Conservation (phyloP, 441 rosid genomes). For the Aleurites moluccanus region DNA sequence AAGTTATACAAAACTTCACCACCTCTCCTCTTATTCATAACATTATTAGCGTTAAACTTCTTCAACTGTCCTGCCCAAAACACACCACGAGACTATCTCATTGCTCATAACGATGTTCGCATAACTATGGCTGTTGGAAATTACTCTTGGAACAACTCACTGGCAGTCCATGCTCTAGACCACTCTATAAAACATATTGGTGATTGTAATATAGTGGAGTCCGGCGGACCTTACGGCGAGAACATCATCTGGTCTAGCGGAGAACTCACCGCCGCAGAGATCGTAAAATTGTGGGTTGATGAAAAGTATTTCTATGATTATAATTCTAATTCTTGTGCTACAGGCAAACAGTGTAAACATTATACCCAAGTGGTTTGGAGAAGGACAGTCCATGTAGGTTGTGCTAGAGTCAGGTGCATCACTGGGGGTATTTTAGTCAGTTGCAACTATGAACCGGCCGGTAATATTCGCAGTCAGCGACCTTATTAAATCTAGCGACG, state of each 20-base stretch:
- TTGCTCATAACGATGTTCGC: conserved; percentile 53
- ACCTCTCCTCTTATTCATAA: not conserved
- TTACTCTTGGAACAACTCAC: conserved; percentile 40
- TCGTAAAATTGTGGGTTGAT: conserved; percentile 46
- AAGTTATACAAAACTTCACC: not conserved
- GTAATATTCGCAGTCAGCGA: conserved; percentile 62
- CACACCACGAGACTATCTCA: conserved; percentile 46
- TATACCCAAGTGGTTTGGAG: conserved; percentile 62
- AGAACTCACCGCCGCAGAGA: conserved; percentile 32
- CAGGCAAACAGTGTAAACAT: conserved; percentile 38
- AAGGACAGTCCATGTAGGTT: conserved; percentile 40
- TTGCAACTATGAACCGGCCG: conserved; percentile 77
- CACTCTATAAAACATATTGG: not conserved
- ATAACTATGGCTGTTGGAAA: conserved; percentile 36
- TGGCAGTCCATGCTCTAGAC: not conserved
- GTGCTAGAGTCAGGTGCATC: conserved; percentile 48
- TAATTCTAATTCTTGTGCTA: conserved; percentile 32
- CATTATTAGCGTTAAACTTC: not conserved
- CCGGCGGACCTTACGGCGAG: conserved; percentile 24
- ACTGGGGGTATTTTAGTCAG: conserved; percentile 51
- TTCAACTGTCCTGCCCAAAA: conserved; percentile 33
- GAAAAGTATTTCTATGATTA: conserved; percentile 44
- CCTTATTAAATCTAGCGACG: conserved; percentile 40
- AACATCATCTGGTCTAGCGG: conserved; percentile 40
- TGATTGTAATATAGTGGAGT: not conserved